These are phyloP conservation scores for Dothistroma pini DNA, from an alignment of 2,329 filamentous ascomycete genomes.

Conservation along the genomic window DNA sequence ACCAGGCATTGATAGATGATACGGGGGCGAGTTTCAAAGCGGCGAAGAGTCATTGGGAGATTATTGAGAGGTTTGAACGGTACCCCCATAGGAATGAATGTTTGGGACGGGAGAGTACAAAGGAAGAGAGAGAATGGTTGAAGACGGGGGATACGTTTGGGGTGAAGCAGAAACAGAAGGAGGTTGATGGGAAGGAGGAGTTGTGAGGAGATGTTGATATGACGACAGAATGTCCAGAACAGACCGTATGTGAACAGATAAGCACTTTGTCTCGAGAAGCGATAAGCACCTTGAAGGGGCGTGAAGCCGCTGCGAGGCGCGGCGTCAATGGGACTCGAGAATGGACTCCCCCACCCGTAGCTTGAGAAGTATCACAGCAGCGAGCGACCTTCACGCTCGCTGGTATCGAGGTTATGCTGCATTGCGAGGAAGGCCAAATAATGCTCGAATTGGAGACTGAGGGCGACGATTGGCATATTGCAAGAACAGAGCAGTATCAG, in stretches of 20 bases:
- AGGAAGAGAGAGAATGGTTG: slow-evolving; percentile 51
- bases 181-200: not conserved
- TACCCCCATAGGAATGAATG: slow-evolving; percentile 58
- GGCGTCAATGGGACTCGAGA: too few relatives aligned
- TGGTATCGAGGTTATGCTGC: too few relatives aligned
- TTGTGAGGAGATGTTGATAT: not conserved
- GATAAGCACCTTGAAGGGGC: too few relatives aligned
- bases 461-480: too few relatives aligned
- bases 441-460: too few relatives aligned
- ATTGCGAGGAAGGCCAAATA: too few relatives aligned
- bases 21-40: slow-evolving; percentile 36
- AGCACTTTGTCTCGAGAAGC: too few relatives aligned
- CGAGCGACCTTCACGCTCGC: too few relatives aligned
- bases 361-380: too few relatives aligned
- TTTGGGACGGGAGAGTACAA: slow-evolving; percentile 48
- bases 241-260: not conserved
- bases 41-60: slow-evolving; percentile 47
- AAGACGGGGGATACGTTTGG: slow-evolving; percentile 45
- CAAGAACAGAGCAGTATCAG: too few relatives aligned
- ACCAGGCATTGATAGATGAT: slow-evolving; percentile 30
- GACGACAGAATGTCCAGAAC: not conserved
- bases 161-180: slow-evolving; percentile 24
- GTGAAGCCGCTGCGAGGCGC: too few relatives aligned
- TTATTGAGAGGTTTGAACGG: slow-evolving; percentile 54
- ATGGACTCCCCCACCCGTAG: too few relatives aligned